phyloP scores from a whole-genome alignment of 1,284 basidiomycete species.

The Ganoderma boninense region DNA sequence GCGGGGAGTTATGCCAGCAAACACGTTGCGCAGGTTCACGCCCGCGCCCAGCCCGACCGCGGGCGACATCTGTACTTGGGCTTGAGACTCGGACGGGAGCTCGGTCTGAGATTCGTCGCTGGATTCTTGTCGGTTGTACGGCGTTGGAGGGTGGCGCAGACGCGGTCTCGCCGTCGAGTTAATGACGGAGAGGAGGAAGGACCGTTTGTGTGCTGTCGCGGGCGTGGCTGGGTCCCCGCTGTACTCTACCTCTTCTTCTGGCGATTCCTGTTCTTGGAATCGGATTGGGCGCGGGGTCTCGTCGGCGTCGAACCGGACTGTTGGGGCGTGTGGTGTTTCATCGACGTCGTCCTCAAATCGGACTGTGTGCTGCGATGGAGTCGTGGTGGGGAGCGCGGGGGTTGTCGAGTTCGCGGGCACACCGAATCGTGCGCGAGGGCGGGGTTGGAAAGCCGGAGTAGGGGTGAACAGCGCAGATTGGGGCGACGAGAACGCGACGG shows the following conservation, averaged over 20 bases:
- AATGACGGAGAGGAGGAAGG: constrained; percentile 80
- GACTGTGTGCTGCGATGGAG: constrained; percentile 36
- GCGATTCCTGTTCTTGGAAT: constrained; percentile 12
- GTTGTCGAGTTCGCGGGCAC: constrained; percentile 43
- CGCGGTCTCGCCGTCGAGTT: constrained; percentile 80
- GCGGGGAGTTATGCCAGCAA: constrained; percentile 70
- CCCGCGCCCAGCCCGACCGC: constrained; percentile 35
- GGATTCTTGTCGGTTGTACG: constrained; percentile 57
- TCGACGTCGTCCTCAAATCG: constrained; percentile 21
- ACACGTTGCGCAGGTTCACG: constrained; percentile 52
- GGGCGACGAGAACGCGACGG: constrained; percentile 51
- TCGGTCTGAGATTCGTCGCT: constrained; percentile 28
- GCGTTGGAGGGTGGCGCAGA: constrained; percentile 63
- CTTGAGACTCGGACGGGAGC: constrained; percentile 10
- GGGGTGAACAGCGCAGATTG: constrained; percentile 57
- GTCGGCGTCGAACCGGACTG: constrained; percentile 21
- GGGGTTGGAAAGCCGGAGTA: constrained; percentile 65
- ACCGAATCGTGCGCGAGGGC: constrained; percentile 67
- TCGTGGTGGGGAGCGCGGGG: constrained; percentile 27
- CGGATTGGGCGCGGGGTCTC: constrained; percentile 33
- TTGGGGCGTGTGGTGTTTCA: constrained; percentile 1
- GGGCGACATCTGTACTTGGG: constrained; percentile 14
- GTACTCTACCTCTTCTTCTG: constrained; percentile 18
- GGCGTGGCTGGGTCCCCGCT: constrained; percentile 60
- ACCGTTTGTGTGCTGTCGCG: constrained; percentile 65